Conservation (phyloP, 768 basidiomycete species). For the Galerina marginata region DNA sequence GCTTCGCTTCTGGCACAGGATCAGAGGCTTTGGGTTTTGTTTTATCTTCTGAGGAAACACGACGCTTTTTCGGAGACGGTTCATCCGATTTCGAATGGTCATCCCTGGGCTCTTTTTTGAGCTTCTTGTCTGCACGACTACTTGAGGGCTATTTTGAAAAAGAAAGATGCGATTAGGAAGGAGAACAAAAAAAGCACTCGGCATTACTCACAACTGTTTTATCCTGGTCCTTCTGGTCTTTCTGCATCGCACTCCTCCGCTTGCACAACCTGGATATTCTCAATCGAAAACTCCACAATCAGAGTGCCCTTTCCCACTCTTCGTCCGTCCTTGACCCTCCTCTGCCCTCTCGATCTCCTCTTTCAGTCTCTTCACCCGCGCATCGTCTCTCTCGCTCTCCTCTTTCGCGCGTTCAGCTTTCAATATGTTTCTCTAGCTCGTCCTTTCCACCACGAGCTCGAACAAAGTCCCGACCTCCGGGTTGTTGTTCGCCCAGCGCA, state of each 20-base stretch:
- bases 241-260: constrained; percentile 57
- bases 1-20: constrained; percentile 10
- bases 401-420: constrained; percentile 66
- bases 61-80: constrained; percentile 24
- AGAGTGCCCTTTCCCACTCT: constrained; percentile 55
- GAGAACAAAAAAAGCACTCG: no score
- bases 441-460: constrained; percentile 92
- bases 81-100: constrained; percentile 14
- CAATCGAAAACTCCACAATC: constrained; percentile 96
- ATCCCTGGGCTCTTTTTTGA: constrained; percentile 17
- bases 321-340: constrained; percentile 43
- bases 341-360: constrained; percentile 47
- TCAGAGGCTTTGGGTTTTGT: constrained; percentile 4
- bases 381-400: constrained; percentile 59
- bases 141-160: background rate
- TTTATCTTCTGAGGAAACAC: constrained; percentile 15
- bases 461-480: constrained; percentile 66
- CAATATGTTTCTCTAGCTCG: constrained; percentile 65
- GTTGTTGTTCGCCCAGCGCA: constrained; percentile 96
- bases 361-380: constrained; percentile 61
- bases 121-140: constrained; percentile 14
- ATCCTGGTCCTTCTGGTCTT: constrained; percentile 37
- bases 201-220: no score
- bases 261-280: constrained; percentile 90
- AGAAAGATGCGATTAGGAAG: background rate